Percentiles rank a stretch among this genome's conserved stretches.
phyloP scores from a whole-genome alignment of 257 asterid genomes.

The Echites panduratus region DNA sequence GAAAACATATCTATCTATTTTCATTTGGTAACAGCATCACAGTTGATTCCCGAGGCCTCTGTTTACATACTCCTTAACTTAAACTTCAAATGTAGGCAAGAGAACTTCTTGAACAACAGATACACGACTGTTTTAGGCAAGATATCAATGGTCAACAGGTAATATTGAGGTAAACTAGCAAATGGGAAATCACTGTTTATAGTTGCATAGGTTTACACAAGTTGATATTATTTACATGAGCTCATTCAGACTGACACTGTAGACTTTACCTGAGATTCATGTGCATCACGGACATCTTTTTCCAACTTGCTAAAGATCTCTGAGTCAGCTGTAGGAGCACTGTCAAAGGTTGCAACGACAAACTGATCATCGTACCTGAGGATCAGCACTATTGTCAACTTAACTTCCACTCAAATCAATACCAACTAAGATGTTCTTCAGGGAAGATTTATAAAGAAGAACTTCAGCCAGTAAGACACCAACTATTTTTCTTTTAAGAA shows the following conservation, averaged over 20 bases:
- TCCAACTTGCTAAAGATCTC: constrained; percentile 62
- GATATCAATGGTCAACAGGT: background rate
- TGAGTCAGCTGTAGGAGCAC: constrained; percentile 89
- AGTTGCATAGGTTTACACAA: background rate
- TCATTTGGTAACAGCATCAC: background rate
- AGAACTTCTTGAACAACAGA: background rate
- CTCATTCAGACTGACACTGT: background rate
- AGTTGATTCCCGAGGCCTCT: background rate
- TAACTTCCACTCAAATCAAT: background rate
- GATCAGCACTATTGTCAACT: constrained; percentile 9
- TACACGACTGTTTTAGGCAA: background rate
- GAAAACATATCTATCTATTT: background rate
- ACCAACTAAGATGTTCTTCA: background rate
- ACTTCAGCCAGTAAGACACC: background rate
- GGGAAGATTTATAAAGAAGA: background rate
- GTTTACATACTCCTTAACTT: background rate
- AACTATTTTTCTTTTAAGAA: background rate
- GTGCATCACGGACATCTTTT: constrained; percentile 57
- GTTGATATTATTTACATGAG: background rate
- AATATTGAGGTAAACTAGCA: background rate
- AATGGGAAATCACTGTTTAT: background rate
- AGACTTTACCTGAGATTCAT: constrained; percentile 61
- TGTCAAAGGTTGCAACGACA: constrained; percentile 73
- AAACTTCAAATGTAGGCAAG: background rate
- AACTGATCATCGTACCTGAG: constrained; percentile 70